Base-by-base conservation (phyloP, 2,329 filamentous ascomycete species). In the Sporothrix humicola region DNA sequence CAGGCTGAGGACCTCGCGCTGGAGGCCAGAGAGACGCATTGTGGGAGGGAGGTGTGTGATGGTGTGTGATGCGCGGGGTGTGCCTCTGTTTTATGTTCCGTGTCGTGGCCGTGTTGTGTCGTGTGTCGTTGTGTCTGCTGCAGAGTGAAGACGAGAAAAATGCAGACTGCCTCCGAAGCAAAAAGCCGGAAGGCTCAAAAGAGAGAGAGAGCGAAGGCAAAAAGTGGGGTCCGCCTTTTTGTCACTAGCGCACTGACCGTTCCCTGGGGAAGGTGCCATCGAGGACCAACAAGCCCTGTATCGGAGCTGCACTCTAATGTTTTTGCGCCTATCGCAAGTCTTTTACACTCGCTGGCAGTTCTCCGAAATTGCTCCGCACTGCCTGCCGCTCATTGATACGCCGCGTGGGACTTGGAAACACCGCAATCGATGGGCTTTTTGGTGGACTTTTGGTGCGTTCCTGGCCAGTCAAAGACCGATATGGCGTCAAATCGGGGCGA, bases 1-100 rank as follows among this genome's bases (percentile, higher is more conserved):
- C 15, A 99, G 88, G 48, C 90, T 87, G 70, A 98, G 82, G 3
- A 98, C 95, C 79, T 97, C 94, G 78, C 89, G 91, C 81, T 98
- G 95, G n/a, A 98, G 85, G 50, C 96, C 96, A 8, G 95, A 97
- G 37, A 95, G 85, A 78, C 90, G 87, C 84, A 80, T 80, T 42
- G 17, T 46, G 37, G 15, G 48, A 1, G 61, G 5, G 31, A n/a
- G 17, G 44, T n/a, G n/a, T 26, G 6, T 23, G 52, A 12, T n/a
- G n/a, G n/a, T n/a, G n/a, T n/a, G n/a, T n/a, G n/a, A n/a, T n/a
- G n/a, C n/a, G n/a, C n/a, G n/a, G n/a, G n/a, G n/a, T n/a, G n/a
- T n/a, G n/a, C n/a, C n/a, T n/a, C n/a, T n/a, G n/a, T n/a, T n/a
- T n/a, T n/a, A n/a, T n/a, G n/a, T n/a, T n/a, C n/a, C n/a, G n/a